phyloP scores from a whole-genome alignment of 306 rosid genomes.

The Purshia tridentata region DNA sequence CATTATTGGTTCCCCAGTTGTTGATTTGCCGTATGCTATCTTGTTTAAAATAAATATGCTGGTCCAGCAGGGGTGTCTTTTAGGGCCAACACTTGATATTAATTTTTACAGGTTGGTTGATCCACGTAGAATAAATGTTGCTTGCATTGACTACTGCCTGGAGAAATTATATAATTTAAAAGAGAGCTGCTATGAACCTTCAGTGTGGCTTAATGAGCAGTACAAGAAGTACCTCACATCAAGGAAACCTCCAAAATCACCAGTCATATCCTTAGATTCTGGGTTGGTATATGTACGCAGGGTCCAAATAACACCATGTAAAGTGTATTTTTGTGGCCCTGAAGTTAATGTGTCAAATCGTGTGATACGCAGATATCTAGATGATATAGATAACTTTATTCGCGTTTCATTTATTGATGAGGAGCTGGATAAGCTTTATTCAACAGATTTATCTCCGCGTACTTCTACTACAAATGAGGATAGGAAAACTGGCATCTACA shows the following conservation, averaged over 20 bases:
- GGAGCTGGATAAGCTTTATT: slow-evolving; percentile 60
- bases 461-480: slow-evolving; percentile 26
- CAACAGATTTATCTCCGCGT: slow-evolving; percentile 68
- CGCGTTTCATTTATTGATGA: slow-evolving; percentile 91
- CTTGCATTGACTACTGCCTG: slow-evolving; percentile 51
- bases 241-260: slow-evolving; percentile 39
- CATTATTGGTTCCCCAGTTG: slow-evolving; percentile 47
- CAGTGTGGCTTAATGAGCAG: slow-evolving; percentile 56
- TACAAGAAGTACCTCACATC: slow-evolving; percentile 36
- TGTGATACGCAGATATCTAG: slow-evolving; percentile 50
- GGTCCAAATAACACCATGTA: slow-evolving; percentile 75
- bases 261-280: slow-evolving; percentile 48
- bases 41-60: slow-evolving; percentile 63
- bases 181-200: slow-evolving; percentile 70
- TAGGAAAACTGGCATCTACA: slow-evolving; percentile 56
- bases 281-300: slow-evolving; percentile 74
- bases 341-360: slow-evolving; percentile 89
- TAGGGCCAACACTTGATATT: slow-evolving; percentile 58
- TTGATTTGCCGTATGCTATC: slow-evolving; percentile 56
- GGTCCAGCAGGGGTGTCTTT: slow-evolving; percentile 66
- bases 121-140: slow-evolving; percentile 34
- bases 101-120: slow-evolving; percentile 59
- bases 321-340: slow-evolving; percentile 68
- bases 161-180: slow-evolving; percentile 53
- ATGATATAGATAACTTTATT: slow-evolving; percentile 55